Conservation (phyloP, 2,329 filamentous ascomycete genomes). For the Ophiostoma piceae region DNA sequence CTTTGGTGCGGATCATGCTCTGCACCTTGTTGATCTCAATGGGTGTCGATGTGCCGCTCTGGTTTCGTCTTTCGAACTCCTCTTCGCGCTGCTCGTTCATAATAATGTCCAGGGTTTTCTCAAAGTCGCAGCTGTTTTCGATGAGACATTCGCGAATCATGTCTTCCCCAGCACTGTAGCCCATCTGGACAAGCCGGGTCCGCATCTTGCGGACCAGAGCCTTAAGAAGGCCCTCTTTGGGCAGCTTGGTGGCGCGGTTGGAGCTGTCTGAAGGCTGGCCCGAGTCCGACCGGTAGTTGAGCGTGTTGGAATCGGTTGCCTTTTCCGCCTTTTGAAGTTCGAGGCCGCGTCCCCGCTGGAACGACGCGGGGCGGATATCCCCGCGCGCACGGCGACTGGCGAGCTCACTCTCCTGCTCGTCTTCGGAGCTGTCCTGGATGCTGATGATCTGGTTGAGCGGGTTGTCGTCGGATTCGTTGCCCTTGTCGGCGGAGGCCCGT, state of each 20-base stretch:
- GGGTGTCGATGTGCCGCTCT: background rate
- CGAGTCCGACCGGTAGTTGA: background rate
- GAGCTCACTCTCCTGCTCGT: constrained; percentile 34
- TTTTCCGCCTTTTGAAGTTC: background rate
- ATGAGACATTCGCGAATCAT: constrained; percentile 23
- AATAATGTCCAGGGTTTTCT: constrained; percentile 23
- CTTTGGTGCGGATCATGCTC: constrained; percentile 24
- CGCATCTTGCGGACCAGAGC: constrained; percentile 22
- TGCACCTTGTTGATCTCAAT: constrained; percentile 20
- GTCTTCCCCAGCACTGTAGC: constrained; percentile 11
- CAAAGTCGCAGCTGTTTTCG: constrained; percentile 21
- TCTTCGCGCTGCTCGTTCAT: constrained; percentile 18
- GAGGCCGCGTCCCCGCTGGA: constrained; percentile 28
- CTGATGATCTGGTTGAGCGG: constrained; percentile 39
- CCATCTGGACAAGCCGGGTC: constrained; percentile 10
- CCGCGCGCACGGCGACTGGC: constrained; percentile 47
- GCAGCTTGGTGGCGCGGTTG: background rate
- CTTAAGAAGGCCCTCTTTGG: constrained; percentile 22
- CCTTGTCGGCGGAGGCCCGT: background rate
- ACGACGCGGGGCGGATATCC: constrained; percentile 58
- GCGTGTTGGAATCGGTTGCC: background rate
- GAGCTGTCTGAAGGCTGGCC: background rate
- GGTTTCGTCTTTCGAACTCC: background rate
- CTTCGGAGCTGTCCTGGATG: constrained; percentile 51
- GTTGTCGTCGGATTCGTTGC: constrained; percentile 25